A percentile compares a stretch with the other conserved stretches of the same genome.
phyloP scores from a whole-genome alignment of 805 yeast species.

The Myxozyma neotropica region DNA sequence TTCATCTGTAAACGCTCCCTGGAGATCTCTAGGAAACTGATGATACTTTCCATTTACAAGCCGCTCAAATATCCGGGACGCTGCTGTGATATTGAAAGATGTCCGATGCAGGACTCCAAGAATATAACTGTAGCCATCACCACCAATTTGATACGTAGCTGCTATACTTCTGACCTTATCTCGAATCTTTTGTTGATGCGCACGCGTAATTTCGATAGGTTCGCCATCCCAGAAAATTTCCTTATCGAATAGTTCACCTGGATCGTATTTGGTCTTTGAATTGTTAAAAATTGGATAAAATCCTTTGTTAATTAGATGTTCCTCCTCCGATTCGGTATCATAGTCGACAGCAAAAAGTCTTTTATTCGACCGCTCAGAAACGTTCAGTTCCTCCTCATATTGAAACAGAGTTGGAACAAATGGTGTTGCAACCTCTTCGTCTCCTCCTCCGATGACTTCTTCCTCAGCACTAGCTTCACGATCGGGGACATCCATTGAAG shows the following conservation, averaged over 20 bases:
- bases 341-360: not conserved
- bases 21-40: not conserved
- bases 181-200: not conserved
- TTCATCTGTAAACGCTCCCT: slow-evolving; percentile 15
- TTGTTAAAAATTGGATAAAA: slow-evolving; percentile 2
- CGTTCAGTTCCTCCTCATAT: too few relatives aligned
- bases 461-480: too few relatives aligned
- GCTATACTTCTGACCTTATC: not conserved
- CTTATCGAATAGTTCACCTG: not conserved
- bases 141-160: not conserved
- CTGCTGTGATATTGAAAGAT: not conserved
- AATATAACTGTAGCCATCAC: not conserved
- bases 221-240: not conserved
- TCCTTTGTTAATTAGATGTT: not conserved
- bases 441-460: too few relatives aligned
- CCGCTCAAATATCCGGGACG: not conserved
- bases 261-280: not conserved
- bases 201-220: not conserved
- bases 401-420: too few relatives aligned
- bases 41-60: not conserved
- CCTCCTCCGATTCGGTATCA: not conserved
- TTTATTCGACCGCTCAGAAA: too few relatives aligned
- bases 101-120: slow-evolving; percentile 18
- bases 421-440: too few relatives aligned
- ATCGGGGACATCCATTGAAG: too few relatives aligned